Evolutionary conservation across 2,329 filamentous ascomycete genomes (phyloP), one percentile per base, ranked within the genome.

Genomic region (Pyrenophora graminea): DNA sequence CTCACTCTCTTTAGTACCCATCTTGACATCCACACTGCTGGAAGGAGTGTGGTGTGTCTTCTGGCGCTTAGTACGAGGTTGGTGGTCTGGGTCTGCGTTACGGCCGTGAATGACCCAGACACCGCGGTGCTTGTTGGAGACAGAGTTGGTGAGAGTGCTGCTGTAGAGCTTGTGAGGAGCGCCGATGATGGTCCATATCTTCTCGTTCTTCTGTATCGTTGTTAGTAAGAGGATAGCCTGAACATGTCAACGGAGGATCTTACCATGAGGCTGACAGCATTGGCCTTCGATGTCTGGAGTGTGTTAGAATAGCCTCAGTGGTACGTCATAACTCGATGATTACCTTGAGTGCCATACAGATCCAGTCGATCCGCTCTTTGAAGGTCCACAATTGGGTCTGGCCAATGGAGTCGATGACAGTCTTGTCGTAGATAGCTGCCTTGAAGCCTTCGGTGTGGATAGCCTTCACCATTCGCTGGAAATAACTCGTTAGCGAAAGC

Each of bases 131-230:
- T 27, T 46, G n/a, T 59, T 59, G 3, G 56, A 56, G 8, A 49
- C 15, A 10, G 25, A 32, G 27, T 59, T 56, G 37, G 44, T 39
- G 7, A 54, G n/a, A 9, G 44, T 54, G 42, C 43, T 49, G 10
- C 34, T 41, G 32, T 51, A 51, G 15, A 59, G 41, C 42, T 54
- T 59, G n/a, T 59, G 56, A 7, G 56, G 56, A 4, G 56, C 50
- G 25, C 56, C 53, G 19, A 59, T 39, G 3, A 45, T 45, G 7
- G 40, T 46, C 53, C 51, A 55, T 9, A 31, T 39, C 38, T 59
- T 59, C 17, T 59, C 53, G 15, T 57, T 27, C 34, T 57, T 59
- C 55, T 58, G 17, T 6, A 4, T 9, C 10, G 3, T 13, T 10
- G n/a, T 58, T 17, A 58, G 52, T 21, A 17, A 13, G 12, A 4